Conservation (phyloP, 2,329 filamentous ascomycete species). For the Pseudogymnoascus sp. region DNA sequence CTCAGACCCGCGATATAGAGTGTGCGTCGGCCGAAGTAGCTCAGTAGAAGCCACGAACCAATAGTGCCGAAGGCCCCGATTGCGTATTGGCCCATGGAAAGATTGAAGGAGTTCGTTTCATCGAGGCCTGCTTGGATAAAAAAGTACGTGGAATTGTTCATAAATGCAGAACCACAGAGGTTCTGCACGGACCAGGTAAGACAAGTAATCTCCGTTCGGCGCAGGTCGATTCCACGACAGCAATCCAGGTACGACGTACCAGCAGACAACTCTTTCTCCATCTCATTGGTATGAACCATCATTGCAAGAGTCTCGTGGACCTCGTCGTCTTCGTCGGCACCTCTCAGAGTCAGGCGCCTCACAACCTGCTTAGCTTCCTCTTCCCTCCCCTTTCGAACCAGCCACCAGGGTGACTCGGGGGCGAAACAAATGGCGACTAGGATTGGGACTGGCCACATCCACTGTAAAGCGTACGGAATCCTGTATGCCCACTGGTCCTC, state of each 20-base stretch:
- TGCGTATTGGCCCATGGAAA: slow-evolving; percentile 40
- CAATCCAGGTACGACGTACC: slow-evolving; percentile 41
- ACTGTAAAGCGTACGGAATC: no score
- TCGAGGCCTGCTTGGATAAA: slow-evolving; percentile 47
- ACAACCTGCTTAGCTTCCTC: not conserved
- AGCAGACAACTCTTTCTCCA: slow-evolving; percentile 37
- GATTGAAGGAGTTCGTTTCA: slow-evolving; percentile 41
- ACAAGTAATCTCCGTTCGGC: slow-evolving; percentile 43
- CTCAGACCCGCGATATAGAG: slow-evolving; percentile 41
- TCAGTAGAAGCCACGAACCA: slow-evolving; percentile 42
- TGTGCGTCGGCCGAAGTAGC: slow-evolving; percentile 40
- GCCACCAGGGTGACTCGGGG: no score
- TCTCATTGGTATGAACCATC: slow-evolving; percentile 46
- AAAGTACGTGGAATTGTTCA: slow-evolving; percentile 54
- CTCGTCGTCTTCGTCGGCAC: not conserved
- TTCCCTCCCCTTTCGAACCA: not conserved
- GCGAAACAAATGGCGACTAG: no score
- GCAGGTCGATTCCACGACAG: slow-evolving; percentile 37
- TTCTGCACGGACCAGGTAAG: slow-evolving; percentile 57
- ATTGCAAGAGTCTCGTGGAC: slow-evolving; percentile 31
- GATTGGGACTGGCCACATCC: no score
- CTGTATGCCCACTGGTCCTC: no score
- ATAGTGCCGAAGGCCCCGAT: slow-evolving; percentile 48
- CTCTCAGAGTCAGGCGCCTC: not conserved
- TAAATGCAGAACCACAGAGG: slow-evolving; percentile 53